Evolutionary conservation across 192 early-diverging fungal genomes (phyloP).

Genomic region (Entophlyctis helioformis): DNA sequence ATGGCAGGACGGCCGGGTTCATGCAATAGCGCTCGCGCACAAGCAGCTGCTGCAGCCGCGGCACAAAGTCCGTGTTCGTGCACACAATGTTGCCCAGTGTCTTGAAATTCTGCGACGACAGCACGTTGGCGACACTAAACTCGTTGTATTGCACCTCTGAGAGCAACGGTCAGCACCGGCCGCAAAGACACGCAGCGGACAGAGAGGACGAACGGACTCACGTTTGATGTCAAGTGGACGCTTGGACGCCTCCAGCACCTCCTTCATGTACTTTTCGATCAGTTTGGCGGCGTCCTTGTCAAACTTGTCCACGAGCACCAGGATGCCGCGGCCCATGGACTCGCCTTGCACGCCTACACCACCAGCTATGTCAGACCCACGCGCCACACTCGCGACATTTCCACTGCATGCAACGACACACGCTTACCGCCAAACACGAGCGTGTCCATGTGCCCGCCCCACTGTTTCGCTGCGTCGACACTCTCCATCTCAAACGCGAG

Average conservation of each 20-base stretch:
- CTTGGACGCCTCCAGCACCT: slow-evolving; percentile 21
- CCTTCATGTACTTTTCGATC: slow-evolving; percentile 38
- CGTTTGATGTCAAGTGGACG: slow-evolving; percentile 26
- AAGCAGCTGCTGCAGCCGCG: slow-evolving; percentile 29
- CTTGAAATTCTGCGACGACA: slow-evolving; percentile 18
- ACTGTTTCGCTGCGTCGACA: slow-evolving; percentile 10
- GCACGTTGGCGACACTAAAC: slow-evolving; percentile 32
- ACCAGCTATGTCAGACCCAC: too few species aligned
- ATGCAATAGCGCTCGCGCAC: slow-evolving; percentile 23
- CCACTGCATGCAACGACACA: too few species aligned
- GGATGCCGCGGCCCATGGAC: too few species aligned
- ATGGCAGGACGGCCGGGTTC: slow-evolving; percentile 17
- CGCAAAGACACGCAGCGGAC: not conserved
- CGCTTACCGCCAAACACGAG: slow-evolving; percentile 31
- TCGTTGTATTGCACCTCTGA: slow-evolving; percentile 38
- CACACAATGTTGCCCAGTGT: slow-evolving; percentile 29
- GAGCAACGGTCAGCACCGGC: too few species aligned
- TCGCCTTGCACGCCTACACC: too few species aligned
- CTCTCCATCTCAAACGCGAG: slow-evolving; percentile 16
- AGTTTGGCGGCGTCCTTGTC: slow-evolving; percentile 30
- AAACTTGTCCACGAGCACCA: slow-evolving; percentile 35
- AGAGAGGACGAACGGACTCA: slow-evolving; percentile 2
- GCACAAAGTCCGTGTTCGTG: slow-evolving; percentile 27
- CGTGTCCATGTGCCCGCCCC: slow-evolving; percentile 16
- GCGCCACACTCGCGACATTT: too few species aligned